Percentiles rank a stretch among this genome's conserved stretches.
phyloP scores from a whole-genome alignment of 768 basidiomycete species.

The Tulasnella sp. region DNA sequence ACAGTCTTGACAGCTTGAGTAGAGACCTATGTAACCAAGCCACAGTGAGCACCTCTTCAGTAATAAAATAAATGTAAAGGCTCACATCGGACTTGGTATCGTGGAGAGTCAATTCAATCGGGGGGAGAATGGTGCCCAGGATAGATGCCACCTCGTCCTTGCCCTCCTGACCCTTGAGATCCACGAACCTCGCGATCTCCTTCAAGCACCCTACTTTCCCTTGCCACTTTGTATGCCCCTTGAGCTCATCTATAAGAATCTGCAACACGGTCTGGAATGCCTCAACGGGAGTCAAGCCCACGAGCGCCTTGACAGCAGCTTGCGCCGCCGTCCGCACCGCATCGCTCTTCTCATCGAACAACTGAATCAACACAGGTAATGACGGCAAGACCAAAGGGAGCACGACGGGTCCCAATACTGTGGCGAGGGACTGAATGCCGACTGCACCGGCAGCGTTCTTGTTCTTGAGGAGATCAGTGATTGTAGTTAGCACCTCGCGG shows the following conservation, averaged over 20 bases:
- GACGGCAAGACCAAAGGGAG: conserved; percentile 70
- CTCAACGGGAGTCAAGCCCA: conserved; percentile 77
- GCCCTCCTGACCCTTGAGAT: conserved; percentile 37
- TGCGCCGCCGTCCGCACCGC: conserved; percentile 77
- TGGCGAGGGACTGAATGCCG: conserved; percentile 64
- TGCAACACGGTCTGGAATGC: conserved; percentile 35
- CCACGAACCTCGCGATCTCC: conserved; percentile 64
- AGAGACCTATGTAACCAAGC: conserved; percentile 49
- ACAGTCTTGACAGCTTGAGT: conserved; percentile 81
- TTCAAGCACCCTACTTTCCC: conserved; percentile 90
- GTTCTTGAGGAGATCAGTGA: conserved; percentile 66
- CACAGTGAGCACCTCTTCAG: background rate
- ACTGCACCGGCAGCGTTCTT: conserved; percentile 46
- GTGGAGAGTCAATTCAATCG: conserved; percentile 84
- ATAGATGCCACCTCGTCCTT: conserved; percentile 72
- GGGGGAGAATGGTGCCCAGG: conserved; percentile 70
- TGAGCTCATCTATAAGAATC: conserved; percentile 31
- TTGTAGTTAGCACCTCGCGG: conserved; percentile 46
- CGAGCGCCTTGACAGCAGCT: conserved; percentile 68
- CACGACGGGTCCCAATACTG: conserved; percentile 53
- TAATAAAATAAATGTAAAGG: conserved; percentile 12
- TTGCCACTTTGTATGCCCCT: conserved; percentile 77
- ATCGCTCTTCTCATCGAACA: conserved; percentile 90
- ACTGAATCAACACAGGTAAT: conserved; percentile 66
- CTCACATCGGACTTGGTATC: conserved; percentile 90